phyloP scores from a whole-genome alignment of 176 grass and related monocot species.

The Paspalum notatum region DNA sequence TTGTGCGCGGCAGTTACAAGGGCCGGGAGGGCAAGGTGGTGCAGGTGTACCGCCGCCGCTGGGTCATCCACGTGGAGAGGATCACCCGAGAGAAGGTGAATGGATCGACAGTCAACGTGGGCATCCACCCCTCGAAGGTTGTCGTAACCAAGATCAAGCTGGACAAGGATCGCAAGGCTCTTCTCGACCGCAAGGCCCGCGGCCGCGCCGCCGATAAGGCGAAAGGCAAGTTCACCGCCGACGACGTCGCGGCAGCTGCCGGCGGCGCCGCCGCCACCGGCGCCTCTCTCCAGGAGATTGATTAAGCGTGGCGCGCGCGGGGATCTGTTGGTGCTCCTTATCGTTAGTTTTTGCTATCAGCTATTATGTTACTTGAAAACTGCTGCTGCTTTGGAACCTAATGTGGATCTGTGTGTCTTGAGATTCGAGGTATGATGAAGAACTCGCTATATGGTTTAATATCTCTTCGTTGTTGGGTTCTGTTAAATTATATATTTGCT shows the following conservation, averaged over 20 bases:
- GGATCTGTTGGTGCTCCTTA: conserved; percentile 25
- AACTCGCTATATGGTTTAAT: conserved; percentile 42
- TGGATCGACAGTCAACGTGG: conserved; percentile 88
- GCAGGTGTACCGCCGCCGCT: conserved; percentile 93
- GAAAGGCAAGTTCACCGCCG: conserved; percentile 92
- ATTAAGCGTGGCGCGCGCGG: conserved; percentile 33
- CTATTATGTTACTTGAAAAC: conserved; percentile 13
- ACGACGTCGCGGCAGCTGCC: conserved; percentile 73
- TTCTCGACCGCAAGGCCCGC: conserved; percentile 88
- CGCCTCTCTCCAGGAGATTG: conserved; percentile 92
- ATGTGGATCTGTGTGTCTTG: conserved; percentile 36
- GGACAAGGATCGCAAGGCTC: conserved; percentile 94
- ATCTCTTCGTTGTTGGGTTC: not conserved
- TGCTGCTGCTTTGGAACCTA: conserved; percentile 43
- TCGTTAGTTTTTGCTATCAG: conserved; percentile 21
- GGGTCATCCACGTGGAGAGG: conserved; percentile 97
- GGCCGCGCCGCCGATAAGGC: conserved; percentile 91
- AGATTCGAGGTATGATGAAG: conserved; percentile 45
- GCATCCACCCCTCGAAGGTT: conserved; percentile 83
- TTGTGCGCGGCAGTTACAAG: conserved; percentile 91
- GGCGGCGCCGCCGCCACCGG: conserved; percentile 37
- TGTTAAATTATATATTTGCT: not conserved
- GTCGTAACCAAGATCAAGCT: conserved; percentile 93
- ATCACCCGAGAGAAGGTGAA: conserved; percentile 98
- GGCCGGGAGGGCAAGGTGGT: conserved; percentile 96